phyloP scores from a whole-genome alignment of 2,329 filamentous ascomycete species.

The Mycocentrospora acerina region DNA sequence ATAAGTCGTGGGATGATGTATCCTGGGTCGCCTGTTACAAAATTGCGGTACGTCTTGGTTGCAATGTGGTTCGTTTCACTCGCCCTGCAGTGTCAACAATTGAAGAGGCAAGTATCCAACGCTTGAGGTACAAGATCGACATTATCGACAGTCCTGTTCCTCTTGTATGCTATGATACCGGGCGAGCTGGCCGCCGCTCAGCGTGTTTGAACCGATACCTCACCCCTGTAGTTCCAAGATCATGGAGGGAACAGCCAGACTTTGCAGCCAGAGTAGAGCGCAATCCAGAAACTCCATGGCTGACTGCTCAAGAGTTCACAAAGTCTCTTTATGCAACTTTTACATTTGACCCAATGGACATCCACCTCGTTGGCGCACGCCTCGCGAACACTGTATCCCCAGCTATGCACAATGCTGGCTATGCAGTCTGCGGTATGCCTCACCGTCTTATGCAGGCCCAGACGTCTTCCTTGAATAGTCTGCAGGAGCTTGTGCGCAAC shows the following conservation, averaged over 20 bases:
- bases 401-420: slow-evolving; percentile 74
- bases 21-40: slow-evolving; percentile 61
- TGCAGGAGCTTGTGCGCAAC: slow-evolving; percentile 66
- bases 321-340: slow-evolving; percentile 67
- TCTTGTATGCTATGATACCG: slow-evolving; percentile 66
- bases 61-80: slow-evolving; percentile 63
- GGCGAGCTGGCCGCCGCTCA: slow-evolving; percentile 62
- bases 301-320: slow-evolving; percentile 66
- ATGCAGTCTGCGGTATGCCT: slow-evolving; percentile 66
- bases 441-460: slow-evolving; percentile 68
- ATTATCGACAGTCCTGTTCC: slow-evolving; percentile 51
- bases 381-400: slow-evolving; percentile 73
- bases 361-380: slow-evolving; percentile 73
- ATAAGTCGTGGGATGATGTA: slow-evolving; percentile 58
- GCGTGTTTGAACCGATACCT: slow-evolving; percentile 67
- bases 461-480: slow-evolving; percentile 60
- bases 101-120: slow-evolving; percentile 64
- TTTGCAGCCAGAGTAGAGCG: slow-evolving; percentile 41
- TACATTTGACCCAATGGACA: slow-evolving; percentile 67
- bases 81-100: slow-evolving; percentile 58
- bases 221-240: slow-evolving; percentile 59
- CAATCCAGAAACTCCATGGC: slow-evolving; percentile 46
- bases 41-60: slow-evolving; percentile 59
- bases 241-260: slow-evolving; percentile 37
- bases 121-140: slow-evolving; percentile 55